Evolutionary conservation across 306 rosid species (phyloP).

Genomic region (Trichosanthes cucumerina): DNA sequence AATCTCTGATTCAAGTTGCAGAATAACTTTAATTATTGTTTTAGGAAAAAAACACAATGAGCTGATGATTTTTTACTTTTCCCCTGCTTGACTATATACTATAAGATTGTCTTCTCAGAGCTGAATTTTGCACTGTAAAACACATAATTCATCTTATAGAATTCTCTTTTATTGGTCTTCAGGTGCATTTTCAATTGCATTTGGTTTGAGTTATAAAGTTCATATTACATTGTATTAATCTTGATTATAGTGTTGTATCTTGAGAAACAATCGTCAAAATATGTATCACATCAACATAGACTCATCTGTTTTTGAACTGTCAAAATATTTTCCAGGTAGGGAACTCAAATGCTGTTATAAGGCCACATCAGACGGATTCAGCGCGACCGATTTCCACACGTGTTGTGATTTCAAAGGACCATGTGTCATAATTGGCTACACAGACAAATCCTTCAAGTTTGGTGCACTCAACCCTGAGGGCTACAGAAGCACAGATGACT

Average conservation of each 20-base stretch:
- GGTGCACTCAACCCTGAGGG: conserved; percentile 95
- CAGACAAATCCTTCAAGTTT: conserved; percentile 72
- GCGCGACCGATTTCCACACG: conserved; percentile 62
- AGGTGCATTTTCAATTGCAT: not conserved
- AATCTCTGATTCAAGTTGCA: not conserved
- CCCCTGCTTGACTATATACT: not conserved
- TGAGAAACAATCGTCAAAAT: not conserved
- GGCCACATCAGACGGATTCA: conserved; percentile 74
- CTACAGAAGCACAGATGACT: conserved; percentile 87
- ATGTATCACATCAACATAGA: not conserved
- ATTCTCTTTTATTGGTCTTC: not conserved
- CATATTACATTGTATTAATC: not conserved
- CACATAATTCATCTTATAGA: not conserved
- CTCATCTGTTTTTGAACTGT: not conserved
- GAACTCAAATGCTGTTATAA: conserved; percentile 81
- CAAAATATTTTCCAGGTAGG: conserved; percentile 39
- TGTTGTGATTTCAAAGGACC: conserved; percentile 89
- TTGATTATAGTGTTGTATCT: not conserved
- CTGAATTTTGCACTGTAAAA: not conserved
- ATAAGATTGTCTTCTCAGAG: not conserved
- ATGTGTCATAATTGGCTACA: conserved; percentile 76
- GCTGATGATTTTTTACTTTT: not conserved
- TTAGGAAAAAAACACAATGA: not conserved
- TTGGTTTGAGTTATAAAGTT: not conserved
- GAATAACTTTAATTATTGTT: no score